Evolutionary conservation across 192 early-diverging fungal species (phyloP).

Genomic region (Linnemannia zychae): DNA sequence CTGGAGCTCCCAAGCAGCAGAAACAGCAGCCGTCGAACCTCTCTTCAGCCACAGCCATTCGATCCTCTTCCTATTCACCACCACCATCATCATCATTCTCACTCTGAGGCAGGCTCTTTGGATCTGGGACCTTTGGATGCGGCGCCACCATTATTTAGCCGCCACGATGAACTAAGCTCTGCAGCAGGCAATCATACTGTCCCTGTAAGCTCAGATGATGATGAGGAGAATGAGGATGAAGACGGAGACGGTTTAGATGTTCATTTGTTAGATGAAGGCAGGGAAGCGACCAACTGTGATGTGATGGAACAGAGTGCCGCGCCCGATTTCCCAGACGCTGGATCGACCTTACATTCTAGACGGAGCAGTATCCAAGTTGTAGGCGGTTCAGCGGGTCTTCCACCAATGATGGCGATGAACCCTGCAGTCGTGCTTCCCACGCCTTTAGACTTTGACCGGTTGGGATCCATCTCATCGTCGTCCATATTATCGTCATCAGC

Average conservation of each 20-base stretch:
- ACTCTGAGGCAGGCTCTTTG: not conserved
- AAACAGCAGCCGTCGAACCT: not conserved
- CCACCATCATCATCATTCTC: not conserved
- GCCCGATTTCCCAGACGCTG: constrained; percentile 33
- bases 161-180: not conserved
- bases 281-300: constrained; percentile 39
- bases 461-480: not conserved
- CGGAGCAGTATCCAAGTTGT: constrained; percentile 37
- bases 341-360: constrained; percentile 40
- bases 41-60: not conserved
- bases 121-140: not conserved
- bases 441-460: not conserved
- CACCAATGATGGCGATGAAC: not conserved
- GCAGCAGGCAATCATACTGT: not conserved
- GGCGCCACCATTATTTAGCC: not conserved
- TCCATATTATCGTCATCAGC: not conserved
- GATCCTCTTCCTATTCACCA: constrained; percentile 2
- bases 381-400: not conserved
- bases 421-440: not conserved
- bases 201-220: not conserved
- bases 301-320: constrained; percentile 52
- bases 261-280: constrained; percentile 33
- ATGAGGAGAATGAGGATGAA: constrained; percentile 3
- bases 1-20: constrained; percentile 14
- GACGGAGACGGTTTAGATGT: constrained; percentile 26